Evolutionary conservation across 2,329 filamentous ascomycete species (phyloP).

Genomic region (Trichophyton schoenleinii): DNA sequence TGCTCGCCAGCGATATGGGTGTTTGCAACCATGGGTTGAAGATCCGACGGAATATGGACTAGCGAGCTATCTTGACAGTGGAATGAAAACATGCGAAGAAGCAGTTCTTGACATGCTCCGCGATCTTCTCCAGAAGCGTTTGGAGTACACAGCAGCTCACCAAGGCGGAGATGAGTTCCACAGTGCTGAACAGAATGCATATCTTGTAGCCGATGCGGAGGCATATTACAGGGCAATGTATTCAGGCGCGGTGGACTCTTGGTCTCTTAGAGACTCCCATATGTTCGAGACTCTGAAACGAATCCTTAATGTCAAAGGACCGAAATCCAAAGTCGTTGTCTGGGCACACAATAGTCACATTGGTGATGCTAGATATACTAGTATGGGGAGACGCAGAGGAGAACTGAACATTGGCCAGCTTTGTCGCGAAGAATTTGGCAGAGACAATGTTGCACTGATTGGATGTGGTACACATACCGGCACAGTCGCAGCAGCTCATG

Average conservation of each 20-base stretch:
- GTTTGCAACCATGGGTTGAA: conserved; percentile 38
- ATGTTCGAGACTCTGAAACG: conserved; percentile 40
- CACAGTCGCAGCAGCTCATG: conserved; percentile 40
- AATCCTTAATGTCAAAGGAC: conserved; percentile 30
- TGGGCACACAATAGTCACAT: conserved; percentile 45
- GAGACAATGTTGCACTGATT: conserved; percentile 31
- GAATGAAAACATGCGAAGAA: conserved; percentile 36
- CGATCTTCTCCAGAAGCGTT: conserved; percentile 32
- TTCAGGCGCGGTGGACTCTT: conserved; percentile 37
- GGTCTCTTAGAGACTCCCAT: conserved; percentile 42
- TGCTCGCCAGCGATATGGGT: conserved; percentile 36
- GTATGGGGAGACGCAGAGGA: conserved; percentile 34
- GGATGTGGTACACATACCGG: conserved; percentile 41
- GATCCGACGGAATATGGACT: conserved; percentile 40
- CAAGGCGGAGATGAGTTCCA: conserved; percentile 38
- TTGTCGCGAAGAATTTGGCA: conserved; percentile 35
- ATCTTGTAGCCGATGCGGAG: conserved; percentile 39
- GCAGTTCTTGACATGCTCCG: conserved; percentile 36
- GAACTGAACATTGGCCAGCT: conserved; percentile 44
- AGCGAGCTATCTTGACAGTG: conserved; percentile 22
- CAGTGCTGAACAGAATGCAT: conserved; percentile 40
- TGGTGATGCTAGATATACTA: conserved; percentile 42
- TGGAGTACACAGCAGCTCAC: conserved; percentile 28
- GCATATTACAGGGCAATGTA: conserved; percentile 43
- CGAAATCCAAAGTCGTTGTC: conserved; percentile 36